Conservation (phyloP, 2,329 filamentous ascomycete species). For the Hypoxylon rubiginosum region DNA sequence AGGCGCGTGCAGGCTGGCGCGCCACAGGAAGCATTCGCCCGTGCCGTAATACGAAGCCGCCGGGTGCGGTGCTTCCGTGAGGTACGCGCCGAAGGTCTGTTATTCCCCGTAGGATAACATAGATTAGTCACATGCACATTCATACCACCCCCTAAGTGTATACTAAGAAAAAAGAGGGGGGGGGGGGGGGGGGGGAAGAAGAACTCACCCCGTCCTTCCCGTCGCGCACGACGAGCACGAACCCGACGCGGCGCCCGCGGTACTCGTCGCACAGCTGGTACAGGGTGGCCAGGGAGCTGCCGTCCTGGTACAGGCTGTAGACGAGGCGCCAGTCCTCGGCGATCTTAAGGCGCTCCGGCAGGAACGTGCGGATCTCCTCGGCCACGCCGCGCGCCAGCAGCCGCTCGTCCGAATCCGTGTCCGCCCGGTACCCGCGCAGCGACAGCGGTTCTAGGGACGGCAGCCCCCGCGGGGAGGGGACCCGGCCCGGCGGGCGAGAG, state of each 20-base stretch:
- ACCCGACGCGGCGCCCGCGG: constrained; percentile 80
- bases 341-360: constrained; percentile 89
- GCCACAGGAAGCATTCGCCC: constrained; percentile 95
- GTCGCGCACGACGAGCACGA: constrained; percentile 89
- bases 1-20: constrained; percentile 75
- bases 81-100: constrained; percentile 90
- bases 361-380: constrained; percentile 91
- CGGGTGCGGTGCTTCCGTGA: constrained; percentile 88
- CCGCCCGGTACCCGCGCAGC: constrained; percentile 74
- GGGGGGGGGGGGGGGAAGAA: too few relatives aligned
- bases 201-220: constrained; percentile 76
- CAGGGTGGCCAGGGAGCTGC: constrained; percentile 86
- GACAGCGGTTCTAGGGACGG: constrained; percentile 87
- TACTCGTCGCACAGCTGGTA: constrained; percentile 83
- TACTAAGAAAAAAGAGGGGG: background rate
- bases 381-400: constrained; percentile 81
- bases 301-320: constrained; percentile 93
- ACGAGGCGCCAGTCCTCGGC: constrained; percentile 87
- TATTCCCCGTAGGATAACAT: background rate
- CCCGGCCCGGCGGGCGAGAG: constrained; percentile 65
- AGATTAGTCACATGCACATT: background rate
- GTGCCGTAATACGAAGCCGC: constrained; percentile 91
- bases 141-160: constrained; percentile 3
- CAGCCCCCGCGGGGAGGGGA: constrained; percentile 84
- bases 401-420: constrained; percentile 70